Evolutionary conservation across 257 asterid genomes (phyloP).

Genomic region (Forsythia suspensa): DNA sequence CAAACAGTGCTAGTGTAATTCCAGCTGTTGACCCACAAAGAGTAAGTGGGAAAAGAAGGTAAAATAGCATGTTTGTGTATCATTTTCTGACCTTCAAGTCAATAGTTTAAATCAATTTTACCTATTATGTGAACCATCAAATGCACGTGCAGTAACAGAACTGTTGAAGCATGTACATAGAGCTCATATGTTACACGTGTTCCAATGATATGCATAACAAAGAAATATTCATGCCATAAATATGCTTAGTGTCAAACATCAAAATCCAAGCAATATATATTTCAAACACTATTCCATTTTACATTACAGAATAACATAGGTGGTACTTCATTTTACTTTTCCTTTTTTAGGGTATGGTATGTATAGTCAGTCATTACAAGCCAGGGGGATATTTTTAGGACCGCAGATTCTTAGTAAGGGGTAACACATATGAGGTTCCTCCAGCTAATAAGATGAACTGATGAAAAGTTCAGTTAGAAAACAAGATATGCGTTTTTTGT

Average conservation of each 20-base stretch:
- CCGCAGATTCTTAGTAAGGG: background rate
- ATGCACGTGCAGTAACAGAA: slow-evolving; percentile 21
- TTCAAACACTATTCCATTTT: background rate
- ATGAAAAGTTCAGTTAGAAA: slow-evolving; percentile 7
- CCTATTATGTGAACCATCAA: slow-evolving; percentile 13
- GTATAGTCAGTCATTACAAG: background rate
- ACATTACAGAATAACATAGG: slow-evolving; percentile 3
- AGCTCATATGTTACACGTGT: background rate
- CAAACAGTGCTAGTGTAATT: slow-evolving; percentile 74
- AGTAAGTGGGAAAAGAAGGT: slow-evolving; percentile 9
- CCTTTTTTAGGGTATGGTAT: background rate
- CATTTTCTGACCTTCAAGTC: slow-evolving; percentile 12
- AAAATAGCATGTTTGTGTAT: background rate
- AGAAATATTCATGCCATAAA: background rate
- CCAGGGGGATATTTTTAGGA: slow-evolving; percentile 2
- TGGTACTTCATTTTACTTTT: slow-evolving; percentile 6
- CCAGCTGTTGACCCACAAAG: slow-evolving; percentile 62
- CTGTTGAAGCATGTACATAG: slow-evolving; percentile 7
- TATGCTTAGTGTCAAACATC: background rate
- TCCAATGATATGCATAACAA: background rate
- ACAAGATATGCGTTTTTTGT: slow-evolving; percentile 2
- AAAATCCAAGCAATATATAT: background rate
- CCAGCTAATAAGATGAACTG: slow-evolving; percentile 18
- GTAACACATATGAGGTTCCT: background rate
- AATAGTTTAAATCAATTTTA: too few species aligned